phyloP scores from a whole-genome alignment of 208 protist species.

The Histomonas meleagridis region DNA sequence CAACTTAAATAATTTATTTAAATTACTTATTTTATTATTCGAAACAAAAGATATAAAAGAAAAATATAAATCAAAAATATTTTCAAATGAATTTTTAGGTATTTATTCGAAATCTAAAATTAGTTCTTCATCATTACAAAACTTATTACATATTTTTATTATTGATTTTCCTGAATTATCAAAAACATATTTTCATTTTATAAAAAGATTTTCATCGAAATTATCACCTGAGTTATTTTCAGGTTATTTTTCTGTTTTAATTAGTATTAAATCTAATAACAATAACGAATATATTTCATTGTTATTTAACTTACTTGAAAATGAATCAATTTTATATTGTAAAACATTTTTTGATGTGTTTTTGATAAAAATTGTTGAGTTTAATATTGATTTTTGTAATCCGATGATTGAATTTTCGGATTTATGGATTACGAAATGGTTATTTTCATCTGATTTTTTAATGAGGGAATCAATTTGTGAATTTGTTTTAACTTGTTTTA shows the following conservation, averaged over 20 bases:
- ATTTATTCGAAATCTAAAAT: not conserved
- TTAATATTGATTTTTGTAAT: no score
- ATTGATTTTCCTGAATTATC: not conserved
- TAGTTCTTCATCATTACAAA: not conserved
- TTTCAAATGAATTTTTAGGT: not conserved
- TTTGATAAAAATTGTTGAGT: no score
- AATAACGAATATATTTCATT: not conserved
- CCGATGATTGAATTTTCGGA: no score
- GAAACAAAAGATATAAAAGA: not conserved
- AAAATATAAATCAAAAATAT: not conserved
- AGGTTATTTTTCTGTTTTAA: constrained; percentile 4
- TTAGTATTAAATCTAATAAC: not conserved
- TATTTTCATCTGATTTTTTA: no score
- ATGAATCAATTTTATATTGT: not conserved
- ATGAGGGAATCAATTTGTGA: no score
- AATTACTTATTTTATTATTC: not conserved
- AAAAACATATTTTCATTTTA: not conserved
- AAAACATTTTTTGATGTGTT: no score
- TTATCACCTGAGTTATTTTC: not conserved
- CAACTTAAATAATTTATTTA: not conserved
- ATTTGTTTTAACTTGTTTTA: no score
- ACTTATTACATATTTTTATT: not conserved
- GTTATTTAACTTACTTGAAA: not conserved
- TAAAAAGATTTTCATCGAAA: not conserved
- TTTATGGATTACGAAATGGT: no score